Conservation (phyloP, 192 early-diverging fungal species). For the Coemansia aciculifera region DNA sequence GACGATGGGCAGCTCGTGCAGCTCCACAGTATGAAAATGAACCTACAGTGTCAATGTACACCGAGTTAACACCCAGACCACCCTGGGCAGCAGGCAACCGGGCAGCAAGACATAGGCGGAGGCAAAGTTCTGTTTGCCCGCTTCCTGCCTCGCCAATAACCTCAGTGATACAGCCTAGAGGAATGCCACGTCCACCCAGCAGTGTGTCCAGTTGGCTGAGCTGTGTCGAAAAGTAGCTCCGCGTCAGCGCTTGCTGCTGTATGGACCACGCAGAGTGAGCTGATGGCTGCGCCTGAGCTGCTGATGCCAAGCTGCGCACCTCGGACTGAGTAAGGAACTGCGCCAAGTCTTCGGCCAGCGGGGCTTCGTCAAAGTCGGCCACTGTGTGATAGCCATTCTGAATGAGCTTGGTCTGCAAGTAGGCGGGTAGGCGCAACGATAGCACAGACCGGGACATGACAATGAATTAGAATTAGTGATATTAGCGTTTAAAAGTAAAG, state of each 20-base stretch:
- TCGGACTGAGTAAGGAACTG: slow-evolving; percentile 7
- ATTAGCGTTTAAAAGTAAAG: neutral
- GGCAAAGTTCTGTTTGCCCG: slow-evolving; percentile 23
- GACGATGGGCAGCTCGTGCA: neutral
- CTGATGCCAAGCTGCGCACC: neutral
- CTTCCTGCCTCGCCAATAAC: slow-evolving; percentile 21
- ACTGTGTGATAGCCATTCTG: slow-evolving; percentile 25
- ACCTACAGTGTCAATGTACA: slow-evolving; percentile 28
- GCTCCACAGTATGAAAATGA: slow-evolving; percentile 24
- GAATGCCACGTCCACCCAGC: slow-evolving; percentile 20
- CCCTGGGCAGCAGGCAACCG: slow-evolving; percentile 14
- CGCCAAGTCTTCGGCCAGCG: slow-evolving; percentile 3
- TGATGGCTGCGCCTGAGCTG: neutral
- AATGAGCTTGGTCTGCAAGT: slow-evolving; percentile 13
- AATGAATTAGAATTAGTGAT: neutral
- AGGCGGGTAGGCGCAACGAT: slow-evolving; percentile 19
- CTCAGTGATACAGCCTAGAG: slow-evolving; percentile 20
- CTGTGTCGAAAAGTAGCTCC: slow-evolving; percentile 17
- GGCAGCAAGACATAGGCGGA: slow-evolving; percentile 25
- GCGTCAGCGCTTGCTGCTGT: slow-evolving; percentile 9
- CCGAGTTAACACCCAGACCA: slow-evolving; percentile 4
- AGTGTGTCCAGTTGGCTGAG: slow-evolving; percentile 19
- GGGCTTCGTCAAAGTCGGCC: slow-evolving; percentile 22
- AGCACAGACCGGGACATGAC: slow-evolving; percentile 26
- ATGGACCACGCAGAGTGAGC: slow-evolving; percentile 15